Base-by-base conservation (phyloP, 352 stramenopile species). In the Globisporangium abappressorium region DNA sequence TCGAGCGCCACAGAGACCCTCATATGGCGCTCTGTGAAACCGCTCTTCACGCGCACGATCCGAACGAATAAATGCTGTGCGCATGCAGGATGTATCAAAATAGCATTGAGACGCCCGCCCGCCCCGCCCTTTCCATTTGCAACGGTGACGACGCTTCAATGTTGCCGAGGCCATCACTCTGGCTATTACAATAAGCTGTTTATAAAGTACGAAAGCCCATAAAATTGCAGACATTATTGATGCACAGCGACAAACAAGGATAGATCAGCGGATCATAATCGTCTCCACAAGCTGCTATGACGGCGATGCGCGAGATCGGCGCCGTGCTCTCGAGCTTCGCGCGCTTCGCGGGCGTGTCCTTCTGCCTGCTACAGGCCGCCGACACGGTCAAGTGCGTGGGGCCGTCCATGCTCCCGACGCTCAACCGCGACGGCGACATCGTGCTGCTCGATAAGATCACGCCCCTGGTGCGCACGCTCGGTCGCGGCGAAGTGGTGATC, bases 361-460 rank as follows among this genome's bases (percentile, higher is more conserved):
- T 80, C 72, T 96, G 88, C 64, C 68, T 93, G 57, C 65, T 87
- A 68, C 82, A 96, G 68, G 62, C 58, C 24, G 81, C 71, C 1
- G 91, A 97, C 67, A 87, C 88, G 12, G 90, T 95, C 72, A 94
- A 95, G 71, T 96, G 88, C 66, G 85, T 91, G 38, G 91, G 91
- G 0, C 91, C 91, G 64, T 96, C 87, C 56, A 97, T 97, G 91
- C 81, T 97, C 38, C 90, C 90, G 20, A 97, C 91, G 53, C 81
- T 97, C 51, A 96, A 96, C 70, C 89, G 79, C 58, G 80, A 94
- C 59, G 90, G 91, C 56, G 91, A 97, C 71, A 94, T 97, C 57
- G 81, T 97, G 68, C 74, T 97, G 53, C 79, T 97, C 68, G 90
- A 97, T 70, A 95, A 95, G 47, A n/a, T 97, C 58, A 80, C 90